These are phyloP conservation scores for Suhomyces sp. DNA, from an alignment of 805 yeast species.

Conservation along the genomic window DNA sequence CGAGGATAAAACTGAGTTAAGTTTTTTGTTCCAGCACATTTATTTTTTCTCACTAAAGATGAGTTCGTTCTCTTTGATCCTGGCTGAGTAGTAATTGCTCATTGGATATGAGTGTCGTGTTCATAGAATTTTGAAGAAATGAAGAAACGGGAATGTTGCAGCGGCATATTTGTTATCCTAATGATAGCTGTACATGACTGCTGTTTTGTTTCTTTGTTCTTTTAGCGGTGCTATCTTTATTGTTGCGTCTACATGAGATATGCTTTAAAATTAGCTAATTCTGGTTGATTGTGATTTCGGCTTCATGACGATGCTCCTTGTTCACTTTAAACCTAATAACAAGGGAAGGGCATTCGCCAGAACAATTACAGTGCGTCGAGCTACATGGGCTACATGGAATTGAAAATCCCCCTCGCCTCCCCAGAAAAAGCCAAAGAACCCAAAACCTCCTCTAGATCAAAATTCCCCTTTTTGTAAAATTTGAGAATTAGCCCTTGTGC, in stretches of 20 bases:
- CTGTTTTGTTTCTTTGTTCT: neutral
- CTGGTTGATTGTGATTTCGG: neutral
- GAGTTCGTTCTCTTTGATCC: neutral
- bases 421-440: neutral
- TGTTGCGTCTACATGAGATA: neutral
- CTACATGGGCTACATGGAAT: neutral
- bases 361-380: neutral
- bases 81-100: neutral
- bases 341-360: slow-evolving; percentile 2
- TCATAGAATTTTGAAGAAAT: neutral
- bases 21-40: neutral
- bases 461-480: neutral
- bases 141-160: neutral
- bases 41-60: neutral
- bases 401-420: neutral
- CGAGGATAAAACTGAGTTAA: neutral
- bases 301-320: neutral
- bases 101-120: neutral
- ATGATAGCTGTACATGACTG: neutral
- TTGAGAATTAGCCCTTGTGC: neutral
- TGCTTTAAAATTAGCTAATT: neutral
- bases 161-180: neutral
- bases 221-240: neutral
- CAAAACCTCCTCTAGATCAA: neutral
- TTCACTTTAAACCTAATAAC: neutral